These are phyloP conservation scores for Guillardia theta DNA, from an alignment of 78 protist genomes.

Conservation along the genomic window DNA sequence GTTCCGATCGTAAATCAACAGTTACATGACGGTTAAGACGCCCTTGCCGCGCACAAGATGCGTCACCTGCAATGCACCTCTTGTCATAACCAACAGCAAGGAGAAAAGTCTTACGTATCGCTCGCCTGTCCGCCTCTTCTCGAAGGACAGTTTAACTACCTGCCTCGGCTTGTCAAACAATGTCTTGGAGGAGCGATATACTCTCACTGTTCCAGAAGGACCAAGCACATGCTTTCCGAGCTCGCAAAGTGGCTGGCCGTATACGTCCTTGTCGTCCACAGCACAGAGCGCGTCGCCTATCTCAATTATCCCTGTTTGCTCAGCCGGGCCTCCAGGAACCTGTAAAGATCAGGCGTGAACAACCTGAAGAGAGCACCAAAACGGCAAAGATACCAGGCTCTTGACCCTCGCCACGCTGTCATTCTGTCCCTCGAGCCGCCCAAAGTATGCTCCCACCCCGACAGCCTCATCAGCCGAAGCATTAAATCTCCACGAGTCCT, in stretches of 20 bases:
- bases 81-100: not conserved
- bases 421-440: not conserved
- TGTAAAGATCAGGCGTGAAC: not conserved
- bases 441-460: slow-evolving; percentile 22
- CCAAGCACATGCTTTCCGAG: slow-evolving; percentile 14
- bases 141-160: not conserved
- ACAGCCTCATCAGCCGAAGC: not conserved
- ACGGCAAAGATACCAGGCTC: not conserved
- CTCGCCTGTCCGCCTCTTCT: not conserved
- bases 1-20: too few relatives aligned
- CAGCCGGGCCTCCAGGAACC: slow-evolving; percentile 7
- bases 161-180: not conserved
- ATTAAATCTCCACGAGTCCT: slow-evolving; percentile 18
- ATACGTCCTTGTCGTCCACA: not conserved
- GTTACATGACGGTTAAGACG: not conserved
- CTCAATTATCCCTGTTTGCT: not conserved
- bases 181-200: not conserved
- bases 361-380: not conserved
- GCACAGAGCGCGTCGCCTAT: slow-evolving; percentile 19
- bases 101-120: not conserved
- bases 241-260: slow-evolving; percentile 29
- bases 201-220: not conserved
- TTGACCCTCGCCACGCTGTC: not conserved
- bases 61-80: not conserved
- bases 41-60: slow-evolving; percentile 29